Conservation (phyloP, 2,329 filamentous ascomycete species). For the Aureobasidium sp. region DNA sequence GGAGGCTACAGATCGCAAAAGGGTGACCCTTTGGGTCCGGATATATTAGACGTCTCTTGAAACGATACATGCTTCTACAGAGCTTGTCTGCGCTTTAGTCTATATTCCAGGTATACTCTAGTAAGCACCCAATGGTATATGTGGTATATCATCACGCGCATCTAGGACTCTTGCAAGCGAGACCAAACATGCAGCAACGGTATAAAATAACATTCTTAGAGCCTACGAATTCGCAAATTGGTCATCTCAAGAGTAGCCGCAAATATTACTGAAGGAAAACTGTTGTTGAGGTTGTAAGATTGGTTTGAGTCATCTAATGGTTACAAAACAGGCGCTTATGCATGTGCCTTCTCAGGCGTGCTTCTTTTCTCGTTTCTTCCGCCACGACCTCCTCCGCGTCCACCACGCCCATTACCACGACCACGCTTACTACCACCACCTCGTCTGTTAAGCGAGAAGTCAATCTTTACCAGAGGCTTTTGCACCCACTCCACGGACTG, state of each 20-base stretch:
- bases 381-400: constrained; percentile 26
- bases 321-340: background rate
- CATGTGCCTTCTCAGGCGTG: background rate
- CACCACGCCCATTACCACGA: constrained; percentile 28
- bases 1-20: too few species aligned
- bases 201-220: background rate
- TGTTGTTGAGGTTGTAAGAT: background rate
- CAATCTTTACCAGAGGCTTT: constrained; percentile 57
- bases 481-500: constrained; percentile 58
- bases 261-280: background rate
- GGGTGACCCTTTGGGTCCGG: too few species aligned
- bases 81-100: too few species aligned
- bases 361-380: constrained; percentile 17
- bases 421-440: constrained; percentile 28
- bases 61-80: too few species aligned
- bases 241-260: too few species aligned
- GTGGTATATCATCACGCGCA: background rate
- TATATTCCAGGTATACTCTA: too few species aligned
- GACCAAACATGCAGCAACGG: background rate
- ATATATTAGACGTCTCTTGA: too few species aligned
- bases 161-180: background rate
- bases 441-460: constrained; percentile 50
- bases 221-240: background rate
- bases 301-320: background rate
- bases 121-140: background rate